Evolutionary conservation across 805 yeast species (phyloP).

Genomic region (Metschnikowia picachoensis): DNA sequence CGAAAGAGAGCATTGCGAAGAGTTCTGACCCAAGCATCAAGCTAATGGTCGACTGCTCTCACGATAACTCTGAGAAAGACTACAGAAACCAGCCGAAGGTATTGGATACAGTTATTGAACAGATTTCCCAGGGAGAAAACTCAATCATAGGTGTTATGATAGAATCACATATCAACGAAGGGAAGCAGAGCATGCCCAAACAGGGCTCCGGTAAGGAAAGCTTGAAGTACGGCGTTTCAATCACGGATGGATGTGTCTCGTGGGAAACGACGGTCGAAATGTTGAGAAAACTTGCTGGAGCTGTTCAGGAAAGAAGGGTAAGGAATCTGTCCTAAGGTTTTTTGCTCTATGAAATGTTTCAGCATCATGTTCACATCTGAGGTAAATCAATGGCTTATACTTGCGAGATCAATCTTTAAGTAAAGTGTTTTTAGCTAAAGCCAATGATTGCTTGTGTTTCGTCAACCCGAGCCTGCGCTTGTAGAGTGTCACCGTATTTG

Average conservation of each 20-base stretch:
- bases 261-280: constrained; percentile 82
- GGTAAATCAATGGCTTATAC: too few relatives aligned
- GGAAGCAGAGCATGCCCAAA: constrained; percentile 76
- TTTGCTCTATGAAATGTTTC: too few relatives aligned
- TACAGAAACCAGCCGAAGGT: constrained; percentile 92
- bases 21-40: constrained; percentile 60
- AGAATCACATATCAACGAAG: constrained; percentile 87
- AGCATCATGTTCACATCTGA: too few relatives aligned
- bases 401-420: too few relatives aligned
- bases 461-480: too few relatives aligned
- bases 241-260: constrained; percentile 96
- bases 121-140: constrained; percentile 68
- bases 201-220: constrained; percentile 63
- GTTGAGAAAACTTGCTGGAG: constrained; percentile 66
- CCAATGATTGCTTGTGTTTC: too few relatives aligned
- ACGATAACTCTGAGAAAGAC: constrained; percentile 90
- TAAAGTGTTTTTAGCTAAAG: too few relatives aligned
- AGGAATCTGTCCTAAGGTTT: constrained; percentile 2
- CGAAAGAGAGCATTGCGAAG: constrained; percentile 43
- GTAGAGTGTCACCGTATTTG: too few relatives aligned
- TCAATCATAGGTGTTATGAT: constrained; percentile 93
- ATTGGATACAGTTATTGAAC: constrained; percentile 71
- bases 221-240: constrained; percentile 87
- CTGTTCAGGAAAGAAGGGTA: constrained; percentile 62
- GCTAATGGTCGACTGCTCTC: constrained; percentile 88